Percentiles rank a stretch among this genome's conserved stretches.
phyloP scores from a whole-genome alignment of 2,329 filamentous ascomycete species.

The Trichophyton rubrum region DNA sequence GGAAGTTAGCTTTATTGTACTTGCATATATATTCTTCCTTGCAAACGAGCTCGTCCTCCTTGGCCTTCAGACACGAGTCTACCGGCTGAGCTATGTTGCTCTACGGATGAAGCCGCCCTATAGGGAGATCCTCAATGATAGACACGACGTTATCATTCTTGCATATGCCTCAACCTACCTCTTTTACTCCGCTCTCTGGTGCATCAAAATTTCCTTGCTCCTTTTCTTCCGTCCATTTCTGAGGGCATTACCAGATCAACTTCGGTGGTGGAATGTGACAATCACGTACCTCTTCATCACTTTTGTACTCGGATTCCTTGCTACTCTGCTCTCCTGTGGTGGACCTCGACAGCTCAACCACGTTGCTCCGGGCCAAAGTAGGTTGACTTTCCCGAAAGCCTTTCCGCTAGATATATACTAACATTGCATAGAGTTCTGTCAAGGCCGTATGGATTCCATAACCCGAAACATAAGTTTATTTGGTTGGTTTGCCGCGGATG shows the following conservation, averaged over 20 bases:
- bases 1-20: constrained; percentile 6
- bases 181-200: constrained; percentile 5
- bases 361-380: neutral
- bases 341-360: constrained; percentile 4
- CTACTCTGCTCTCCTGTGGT: constrained; percentile 7
- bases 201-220: constrained; percentile 10
- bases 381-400: neutral
- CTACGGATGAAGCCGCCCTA: neutral
- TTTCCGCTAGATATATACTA: neutral
- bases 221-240: constrained; percentile 11
- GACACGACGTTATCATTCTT: constrained; percentile 3
- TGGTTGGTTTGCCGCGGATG: constrained; percentile 13
- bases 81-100: constrained; percentile 6
- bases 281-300: constrained; percentile 4
- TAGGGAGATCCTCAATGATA: neutral
- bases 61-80: constrained; percentile 1
- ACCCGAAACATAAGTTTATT: constrained; percentile 11
- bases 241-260: constrained; percentile 7
- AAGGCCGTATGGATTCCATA: neutral
- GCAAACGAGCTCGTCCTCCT: constrained; percentile 5
- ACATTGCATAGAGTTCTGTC: constrained; percentile 2
- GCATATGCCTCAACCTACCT: constrained; percentile 3
- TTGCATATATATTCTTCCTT: constrained; percentile 5
- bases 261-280: constrained; percentile 3
- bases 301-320: constrained; percentile 5